Evolutionary conservation across 257 asterid genomes (phyloP), one percentile per base, ranked within the genome.

Genomic region (Marsdenia floribunda): DNA sequence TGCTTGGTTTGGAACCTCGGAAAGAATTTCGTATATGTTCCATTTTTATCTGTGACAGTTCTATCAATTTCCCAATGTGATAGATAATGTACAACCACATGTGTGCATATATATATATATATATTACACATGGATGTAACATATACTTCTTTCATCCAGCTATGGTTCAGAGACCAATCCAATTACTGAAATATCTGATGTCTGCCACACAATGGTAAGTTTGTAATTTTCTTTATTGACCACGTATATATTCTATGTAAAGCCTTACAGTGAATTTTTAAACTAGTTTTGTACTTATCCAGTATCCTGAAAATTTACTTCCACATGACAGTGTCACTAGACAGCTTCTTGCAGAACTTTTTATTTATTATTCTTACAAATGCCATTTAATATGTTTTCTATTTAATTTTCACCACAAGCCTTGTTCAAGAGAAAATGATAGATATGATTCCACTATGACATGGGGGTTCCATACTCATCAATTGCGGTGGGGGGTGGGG

Each of bases 111-210:
- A 29, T 29, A 29, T 29, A 29, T 29, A 29, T 29, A 29, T 29
- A 29, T 29, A 44, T 44, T 6, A 44, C 42, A 24, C 65, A 35
- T 33, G 18, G 2, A 61, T 35, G 3, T 61, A 14, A 63, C 50
- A 7, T 76, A 29, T 44, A 63, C 40, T n/a, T 52, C 3, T 74
- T 73, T 76, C 72, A 80, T 82, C 83, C 91, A 91, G 97, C 86
- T 93, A 93, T 44, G 98, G 98, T 76, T 85, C 98, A 49, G 86
- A 91, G 78, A 82, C 90, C 80, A 84, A 95, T 78, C 98, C 98
- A 70, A 86, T 93, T 9, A 85, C 77, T 7, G 89, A 91, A 21
- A 63, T 85, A 64, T 79, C 91, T 3, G 87, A 93, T 72, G 79
- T 91, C 80, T 93, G 98, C 73, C 98, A 90, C 80, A 80, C 97